Evolutionary conservation across 768 basidiomycete genomes (phyloP).

Genomic region (Podaxis rugospora): DNA sequence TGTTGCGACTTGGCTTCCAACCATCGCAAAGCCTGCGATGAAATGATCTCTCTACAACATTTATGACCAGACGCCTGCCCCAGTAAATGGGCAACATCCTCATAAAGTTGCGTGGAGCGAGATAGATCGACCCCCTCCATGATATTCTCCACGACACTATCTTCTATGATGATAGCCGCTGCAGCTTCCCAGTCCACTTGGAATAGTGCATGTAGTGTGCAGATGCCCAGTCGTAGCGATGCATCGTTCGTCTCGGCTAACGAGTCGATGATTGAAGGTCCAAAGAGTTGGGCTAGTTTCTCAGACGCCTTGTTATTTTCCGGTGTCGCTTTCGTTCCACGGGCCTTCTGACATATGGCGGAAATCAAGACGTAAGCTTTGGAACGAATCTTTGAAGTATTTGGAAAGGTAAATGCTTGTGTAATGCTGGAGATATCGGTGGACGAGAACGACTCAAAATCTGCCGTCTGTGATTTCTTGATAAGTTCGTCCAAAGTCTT

Average conservation of each 20-base stretch:
- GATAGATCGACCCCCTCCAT: slow-evolving; percentile 69
- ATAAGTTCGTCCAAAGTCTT: slow-evolving; percentile 3
- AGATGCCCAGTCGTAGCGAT: slow-evolving; percentile 48
- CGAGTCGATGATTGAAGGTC: slow-evolving; percentile 40
- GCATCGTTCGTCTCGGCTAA: slow-evolving; percentile 55
- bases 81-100: slow-evolving; percentile 68
- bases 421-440: slow-evolving; percentile 50
- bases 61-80: slow-evolving; percentile 77
- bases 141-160: slow-evolving; percentile 60
- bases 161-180: slow-evolving; percentile 55
- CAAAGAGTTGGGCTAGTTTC: slow-evolving; percentile 45
- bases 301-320: slow-evolving; percentile 43
- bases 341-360: slow-evolving; percentile 58
- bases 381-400: slow-evolving; percentile 38
- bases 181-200: slow-evolving; percentile 77
- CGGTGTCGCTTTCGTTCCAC: slow-evolving; percentile 31
- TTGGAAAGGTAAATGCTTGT: slow-evolving; percentile 42
- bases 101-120: slow-evolving; percentile 42
- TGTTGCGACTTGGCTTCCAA: slow-evolving; percentile 54
- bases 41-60: slow-evolving; percentile 57
- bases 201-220: slow-evolving; percentile 75
- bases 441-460: slow-evolving; percentile 36
- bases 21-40: slow-evolving; percentile 59
- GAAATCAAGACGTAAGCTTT: slow-evolving; percentile 72
- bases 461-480: slow-evolving; percentile 14